These are phyloP conservation scores for Fusarium sp. DNA, from an alignment of 2,329 filamentous ascomycete genomes.

Conservation along the genomic window DNA sequence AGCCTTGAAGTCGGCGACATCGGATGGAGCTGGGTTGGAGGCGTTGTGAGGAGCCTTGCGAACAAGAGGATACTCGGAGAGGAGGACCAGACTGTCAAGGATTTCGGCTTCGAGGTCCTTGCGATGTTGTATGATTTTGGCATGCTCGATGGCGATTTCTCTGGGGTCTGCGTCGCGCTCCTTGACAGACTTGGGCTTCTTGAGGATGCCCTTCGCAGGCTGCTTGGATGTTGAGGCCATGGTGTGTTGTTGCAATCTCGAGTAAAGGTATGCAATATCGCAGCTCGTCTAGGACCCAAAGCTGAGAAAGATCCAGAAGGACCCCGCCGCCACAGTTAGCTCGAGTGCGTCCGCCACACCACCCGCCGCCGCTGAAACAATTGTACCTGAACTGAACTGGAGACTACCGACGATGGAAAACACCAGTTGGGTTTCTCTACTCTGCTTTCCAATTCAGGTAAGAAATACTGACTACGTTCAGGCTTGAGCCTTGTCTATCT, in stretches of 20 bases:
- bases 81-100: conserved; percentile 74
- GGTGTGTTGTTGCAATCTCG: background rate
- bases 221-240: conserved; percentile 49
- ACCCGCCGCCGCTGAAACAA: conserved; percentile 16
- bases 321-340: conserved; percentile 24
- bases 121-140: conserved; percentile 81
- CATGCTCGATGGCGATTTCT: conserved; percentile 82
- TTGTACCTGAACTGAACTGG: too few species aligned
- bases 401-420: too few species aligned
- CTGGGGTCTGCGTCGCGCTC: conserved; percentile 55
- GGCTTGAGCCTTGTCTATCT: too few species aligned
- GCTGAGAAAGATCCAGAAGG: conserved; percentile 8
- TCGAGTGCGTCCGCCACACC: background rate
- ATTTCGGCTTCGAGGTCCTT: conserved; percentile 82
- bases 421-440: too few species aligned
- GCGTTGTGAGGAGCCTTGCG: conserved; percentile 53
- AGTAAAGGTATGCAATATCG: conserved; percentile 9
- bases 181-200: conserved; percentile 57
- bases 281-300: conserved; percentile 2
- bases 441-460: too few species aligned
- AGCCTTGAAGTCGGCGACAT: conserved; percentile 72
- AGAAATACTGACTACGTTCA: too few species aligned
- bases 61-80: conserved; percentile 69
- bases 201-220: conserved; percentile 68
- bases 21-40: conserved; percentile 63